Evolutionary conservation across 169 alveolate genomes (phyloP).

Genomic region (Cryptosporidium ubiquitum): DNA sequence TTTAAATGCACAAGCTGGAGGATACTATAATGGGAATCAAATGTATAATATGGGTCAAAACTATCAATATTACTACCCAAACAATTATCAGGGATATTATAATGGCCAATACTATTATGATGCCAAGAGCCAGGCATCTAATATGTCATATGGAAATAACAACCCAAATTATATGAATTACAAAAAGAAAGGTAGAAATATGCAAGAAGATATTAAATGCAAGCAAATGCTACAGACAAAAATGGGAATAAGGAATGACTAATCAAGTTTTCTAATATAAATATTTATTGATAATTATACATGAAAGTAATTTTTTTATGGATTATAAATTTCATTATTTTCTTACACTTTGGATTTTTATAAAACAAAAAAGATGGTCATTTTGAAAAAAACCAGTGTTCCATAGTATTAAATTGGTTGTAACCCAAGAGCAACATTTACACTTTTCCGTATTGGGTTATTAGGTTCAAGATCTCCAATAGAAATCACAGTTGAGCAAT

Average conservation of each 20-base stretch:
- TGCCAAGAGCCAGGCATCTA: constrained; percentile 13
- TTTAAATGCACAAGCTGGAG: not conserved
- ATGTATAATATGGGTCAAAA: constrained; percentile 1
- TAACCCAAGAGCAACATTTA: constrained; percentile 71
- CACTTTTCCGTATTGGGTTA: constrained; percentile 70
- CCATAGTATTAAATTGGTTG: constrained; percentile 20
- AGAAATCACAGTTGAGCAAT: constrained; percentile 68
- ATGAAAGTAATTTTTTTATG: not conserved
- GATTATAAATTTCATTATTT: not conserved
- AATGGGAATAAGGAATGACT: not conserved
- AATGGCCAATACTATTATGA: constrained; percentile 4
- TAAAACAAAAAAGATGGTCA: not conserved
- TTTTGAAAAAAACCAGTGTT: not conserved
- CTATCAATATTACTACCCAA: constrained; percentile 1
- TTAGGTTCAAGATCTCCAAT: constrained; percentile 71
- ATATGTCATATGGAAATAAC: not conserved
- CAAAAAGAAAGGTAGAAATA: constrained; percentile 2
- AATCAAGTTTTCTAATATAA: too few relatives aligned
- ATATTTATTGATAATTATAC: too few relatives aligned
- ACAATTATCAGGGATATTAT: not conserved
- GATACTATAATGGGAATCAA: not conserved
- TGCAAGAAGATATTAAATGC: constrained; percentile 40
- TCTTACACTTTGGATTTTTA: not conserved
- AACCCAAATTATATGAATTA: not conserved
- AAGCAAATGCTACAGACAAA: not conserved